Percentiles rank a stretch among this genome's conserved stretches.
These are phyloP conservation scores for Lachancea meyersii DNA, from an alignment of 805 yeast genomes.

Conservation along the genomic window DNA sequence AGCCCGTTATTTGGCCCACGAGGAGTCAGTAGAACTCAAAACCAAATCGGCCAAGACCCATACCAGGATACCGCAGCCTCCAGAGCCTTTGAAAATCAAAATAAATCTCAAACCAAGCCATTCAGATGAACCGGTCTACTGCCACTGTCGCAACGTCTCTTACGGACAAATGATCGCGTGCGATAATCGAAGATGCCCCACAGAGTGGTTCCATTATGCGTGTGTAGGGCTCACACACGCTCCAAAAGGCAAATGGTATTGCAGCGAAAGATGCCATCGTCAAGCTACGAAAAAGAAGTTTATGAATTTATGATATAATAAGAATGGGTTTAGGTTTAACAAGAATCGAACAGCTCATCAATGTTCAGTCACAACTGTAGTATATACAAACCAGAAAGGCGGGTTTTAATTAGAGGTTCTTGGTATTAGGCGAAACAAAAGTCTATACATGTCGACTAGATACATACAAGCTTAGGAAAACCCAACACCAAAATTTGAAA, in stretches of 20 bases:
- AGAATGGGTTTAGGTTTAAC: no score
- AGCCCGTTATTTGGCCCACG: conserved; percentile 6
- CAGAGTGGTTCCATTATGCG: conserved; percentile 75
- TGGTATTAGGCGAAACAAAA: conserved; percentile 4
- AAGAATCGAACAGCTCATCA: no score
- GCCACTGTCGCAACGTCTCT: conserved; percentile 42
- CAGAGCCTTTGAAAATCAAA: conserved; percentile 7
- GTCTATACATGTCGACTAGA: neutral
- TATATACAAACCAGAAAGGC: no score
- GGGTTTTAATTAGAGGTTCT: no score
- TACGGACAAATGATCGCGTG: conserved; percentile 88
- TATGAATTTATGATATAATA: neutral
- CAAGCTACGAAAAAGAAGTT: conserved; percentile 9
- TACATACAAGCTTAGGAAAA: conserved; percentile 6
- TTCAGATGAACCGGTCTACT: conserved; percentile 31
- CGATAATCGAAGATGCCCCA: conserved; percentile 66
- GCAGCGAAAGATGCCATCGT: conserved; percentile 42
- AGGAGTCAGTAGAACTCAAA: neutral
- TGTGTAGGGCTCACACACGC: conserved; percentile 64
- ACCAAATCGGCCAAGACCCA: conserved; percentile 2
- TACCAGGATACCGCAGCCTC: conserved; percentile 2
- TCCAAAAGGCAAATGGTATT: conserved; percentile 61
- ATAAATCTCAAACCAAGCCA: conserved; percentile 2
- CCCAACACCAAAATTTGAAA: neutral
- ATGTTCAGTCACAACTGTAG: no score